A percentile compares a stretch with the other conserved stretches of the same genome.
phyloP scores from a whole-genome alignment of 2,329 filamentous ascomycete genomes.

The Calonectria ilicicola region DNA sequence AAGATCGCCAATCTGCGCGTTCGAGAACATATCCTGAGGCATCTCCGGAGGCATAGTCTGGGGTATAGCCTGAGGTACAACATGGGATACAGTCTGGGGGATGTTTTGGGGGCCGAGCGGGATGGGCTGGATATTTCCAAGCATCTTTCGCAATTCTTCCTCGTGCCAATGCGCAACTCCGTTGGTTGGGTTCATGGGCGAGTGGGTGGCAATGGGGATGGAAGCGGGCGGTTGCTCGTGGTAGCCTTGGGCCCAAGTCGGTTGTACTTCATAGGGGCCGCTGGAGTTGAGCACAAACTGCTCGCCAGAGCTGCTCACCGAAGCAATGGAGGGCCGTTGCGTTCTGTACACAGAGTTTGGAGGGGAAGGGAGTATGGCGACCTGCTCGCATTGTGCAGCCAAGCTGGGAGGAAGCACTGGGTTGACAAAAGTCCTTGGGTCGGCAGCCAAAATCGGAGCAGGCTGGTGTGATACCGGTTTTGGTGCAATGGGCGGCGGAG shows the following conservation, averaged over 20 bases:
- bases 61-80: neutral
- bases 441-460: neutral
- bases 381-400: neutral
- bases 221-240: neutral
- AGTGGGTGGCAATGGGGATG: neutral
- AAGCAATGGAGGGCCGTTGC: neutral
- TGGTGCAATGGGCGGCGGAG: neutral
- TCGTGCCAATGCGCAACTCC: neutral
- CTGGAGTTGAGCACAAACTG: neutral
- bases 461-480: neutral
- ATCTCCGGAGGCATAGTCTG: neutral
- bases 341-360: neutral
- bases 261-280: neutral
- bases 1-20: constrained; percentile 6
- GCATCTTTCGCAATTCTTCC: neutral
- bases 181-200: neutral
- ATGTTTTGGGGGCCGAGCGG: neutral
- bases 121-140: neutral
- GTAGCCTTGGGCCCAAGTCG: neutral
- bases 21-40: neutral
- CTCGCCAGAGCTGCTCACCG: neutral
- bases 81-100: neutral
- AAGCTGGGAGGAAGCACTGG: neutral
- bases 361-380: neutral
- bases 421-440: neutral